Evolutionary conservation across 2,329 filamentous ascomycete genomes (phyloP).

Genomic region (Pseudocercospora eumusae): DNA sequence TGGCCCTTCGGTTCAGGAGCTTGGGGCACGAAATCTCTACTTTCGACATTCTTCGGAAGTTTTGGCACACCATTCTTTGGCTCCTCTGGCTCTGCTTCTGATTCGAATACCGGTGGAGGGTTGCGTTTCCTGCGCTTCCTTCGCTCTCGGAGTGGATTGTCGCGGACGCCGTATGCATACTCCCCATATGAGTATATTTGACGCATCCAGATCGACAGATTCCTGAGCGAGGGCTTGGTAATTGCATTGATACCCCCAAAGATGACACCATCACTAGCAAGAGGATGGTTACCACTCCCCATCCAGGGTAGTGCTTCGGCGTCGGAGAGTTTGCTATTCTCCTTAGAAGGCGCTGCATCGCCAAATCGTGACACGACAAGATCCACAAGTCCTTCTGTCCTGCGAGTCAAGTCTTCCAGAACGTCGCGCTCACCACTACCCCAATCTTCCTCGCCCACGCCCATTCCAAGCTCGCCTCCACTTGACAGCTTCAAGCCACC

Average conservation of each 20-base stretch:
- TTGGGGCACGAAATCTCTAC: conserved; percentile 19
- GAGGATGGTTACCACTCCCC: conserved; percentile 67
- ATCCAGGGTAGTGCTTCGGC: conserved; percentile 63
- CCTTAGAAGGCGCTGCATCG: conserved; percentile 47
- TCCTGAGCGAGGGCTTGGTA: conserved; percentile 68
- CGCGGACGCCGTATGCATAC: conserved; percentile 78
- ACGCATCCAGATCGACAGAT: conserved; percentile 83
- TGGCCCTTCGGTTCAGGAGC: neutral
- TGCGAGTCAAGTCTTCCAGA: conserved; percentile 78
- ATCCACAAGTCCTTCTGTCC: conserved; percentile 83
- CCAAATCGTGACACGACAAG: conserved; percentile 86
- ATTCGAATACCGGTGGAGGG: conserved; percentile 23
- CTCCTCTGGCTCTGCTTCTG: conserved; percentile 11
- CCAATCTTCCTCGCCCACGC: conserved; percentile 92
- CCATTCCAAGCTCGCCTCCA: conserved; percentile 87
- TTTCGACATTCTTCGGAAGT: conserved; percentile 15
- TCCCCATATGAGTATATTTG: conserved; percentile 82
- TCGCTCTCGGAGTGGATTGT: conserved; percentile 71
- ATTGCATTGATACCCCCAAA: conserved; percentile 80
- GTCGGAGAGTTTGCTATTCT: conserved; percentile 31
- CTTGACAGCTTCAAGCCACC: conserved; percentile 84
- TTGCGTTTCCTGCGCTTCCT: conserved; percentile 49
- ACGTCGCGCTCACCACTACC: conserved; percentile 93
- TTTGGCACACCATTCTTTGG: conserved; percentile 7
- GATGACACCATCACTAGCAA: conserved; percentile 76